Conservation (phyloP, 768 basidiomycete genomes). For the Termitomyces titanicus region DNA sequence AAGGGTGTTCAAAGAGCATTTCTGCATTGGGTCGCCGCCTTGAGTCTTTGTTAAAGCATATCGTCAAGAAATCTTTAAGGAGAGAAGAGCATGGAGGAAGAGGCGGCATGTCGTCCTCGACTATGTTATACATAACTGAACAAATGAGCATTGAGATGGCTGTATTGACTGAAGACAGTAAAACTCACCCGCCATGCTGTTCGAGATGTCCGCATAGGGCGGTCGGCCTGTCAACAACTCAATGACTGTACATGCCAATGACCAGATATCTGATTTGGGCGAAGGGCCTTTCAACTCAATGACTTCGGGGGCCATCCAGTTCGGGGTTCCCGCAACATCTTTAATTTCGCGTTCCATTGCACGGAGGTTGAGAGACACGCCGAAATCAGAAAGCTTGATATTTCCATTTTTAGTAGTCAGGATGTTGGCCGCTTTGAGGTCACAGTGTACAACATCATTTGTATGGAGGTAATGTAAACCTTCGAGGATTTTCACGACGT, state of each 20-base stretch:
- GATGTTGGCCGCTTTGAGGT: constrained; percentile 98
- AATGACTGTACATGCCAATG: constrained; percentile 89
- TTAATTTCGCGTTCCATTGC: constrained; percentile 85
- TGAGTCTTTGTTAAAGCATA: constrained; percentile 92
- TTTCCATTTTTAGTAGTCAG: constrained; percentile 98
- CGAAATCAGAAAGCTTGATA: constrained; percentile 96
- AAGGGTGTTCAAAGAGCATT: constrained; percentile 83
- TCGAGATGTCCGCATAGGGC: constrained; percentile 86
- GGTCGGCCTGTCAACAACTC: constrained; percentile 91
- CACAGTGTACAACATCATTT: constrained; percentile 92
- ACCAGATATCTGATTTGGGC: constrained; percentile 95
- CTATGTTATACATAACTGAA: constrained; percentile 93
- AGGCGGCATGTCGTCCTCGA: constrained; percentile 88
- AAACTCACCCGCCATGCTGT: constrained; percentile 81
- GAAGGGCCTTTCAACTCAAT: constrained; percentile 94
- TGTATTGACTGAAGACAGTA: constrained; percentile 6
- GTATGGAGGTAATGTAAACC: constrained; percentile 91
- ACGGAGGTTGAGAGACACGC: constrained; percentile 92
- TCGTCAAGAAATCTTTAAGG: constrained; percentile 74
- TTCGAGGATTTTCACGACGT: constrained; percentile 95
- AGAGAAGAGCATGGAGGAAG: constrained; percentile 75
- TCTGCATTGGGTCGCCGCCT: constrained; percentile 78
- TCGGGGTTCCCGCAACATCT: constrained; percentile 91
- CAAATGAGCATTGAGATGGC: constrained; percentile 1
- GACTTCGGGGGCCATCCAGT: constrained; percentile 99